These are phyloP conservation scores for Colletotrichum sp. DNA, from an alignment of 2,329 filamentous ascomycete species.

Conservation along the genomic window DNA sequence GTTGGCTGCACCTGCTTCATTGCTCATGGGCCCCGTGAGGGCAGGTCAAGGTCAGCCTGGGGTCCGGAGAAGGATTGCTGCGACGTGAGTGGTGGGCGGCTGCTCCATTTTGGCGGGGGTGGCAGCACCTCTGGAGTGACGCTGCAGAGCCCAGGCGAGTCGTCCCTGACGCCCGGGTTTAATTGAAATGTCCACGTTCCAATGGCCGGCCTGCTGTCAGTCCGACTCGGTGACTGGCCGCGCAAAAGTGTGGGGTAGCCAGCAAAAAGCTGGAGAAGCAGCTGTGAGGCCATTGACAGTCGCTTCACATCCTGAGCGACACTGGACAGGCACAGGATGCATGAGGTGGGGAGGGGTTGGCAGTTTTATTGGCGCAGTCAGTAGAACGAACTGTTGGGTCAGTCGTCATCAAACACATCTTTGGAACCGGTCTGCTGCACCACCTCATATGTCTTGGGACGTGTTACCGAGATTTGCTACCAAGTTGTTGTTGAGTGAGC, in stretches of 20 bases:
- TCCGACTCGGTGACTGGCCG: not conserved
- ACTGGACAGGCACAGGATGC: not conserved
- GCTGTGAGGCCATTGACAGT: not conserved
- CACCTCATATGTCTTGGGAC: not conserved
- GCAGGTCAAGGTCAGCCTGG: conserved; percentile 6
- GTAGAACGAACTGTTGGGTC: not conserved
- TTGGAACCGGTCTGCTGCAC: not conserved
- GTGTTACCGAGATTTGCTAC: not conserved
- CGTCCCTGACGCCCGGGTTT: not conserved
- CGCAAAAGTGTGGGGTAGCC: not conserved
- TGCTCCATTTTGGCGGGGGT: conserved; percentile 6
- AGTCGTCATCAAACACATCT: not conserved
- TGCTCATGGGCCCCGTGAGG: not conserved
- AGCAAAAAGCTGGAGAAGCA: not conserved
- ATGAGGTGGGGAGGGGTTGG: not conserved
- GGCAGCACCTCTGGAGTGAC: not conserved
- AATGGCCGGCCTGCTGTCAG: not conserved
- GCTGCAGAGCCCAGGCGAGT: not conserved
- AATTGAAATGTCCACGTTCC: not conserved
- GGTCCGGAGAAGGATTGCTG: conserved; percentile 16
- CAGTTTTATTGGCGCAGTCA: not conserved
- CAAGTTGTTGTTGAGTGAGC: not conserved
- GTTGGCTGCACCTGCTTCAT: not conserved
- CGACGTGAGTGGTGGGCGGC: conserved; percentile 9
- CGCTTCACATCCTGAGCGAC: not conserved